phyloP scores from a whole-genome alignment of 257 asterid genomes.

The Solanum arcanum region DNA sequence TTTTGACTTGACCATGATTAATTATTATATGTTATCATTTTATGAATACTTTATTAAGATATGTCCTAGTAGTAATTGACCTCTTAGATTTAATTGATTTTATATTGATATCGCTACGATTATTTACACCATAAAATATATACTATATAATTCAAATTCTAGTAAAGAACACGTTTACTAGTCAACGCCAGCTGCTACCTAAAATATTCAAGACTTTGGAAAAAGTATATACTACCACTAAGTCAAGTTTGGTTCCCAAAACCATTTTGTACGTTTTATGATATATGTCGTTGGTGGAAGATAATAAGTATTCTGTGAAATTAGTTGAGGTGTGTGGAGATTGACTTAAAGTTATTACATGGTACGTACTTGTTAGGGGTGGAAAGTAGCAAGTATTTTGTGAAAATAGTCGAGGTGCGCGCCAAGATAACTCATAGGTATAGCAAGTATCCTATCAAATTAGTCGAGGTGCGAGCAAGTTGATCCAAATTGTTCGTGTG shows the following conservation, averaged over 20 bases:
- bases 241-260: neutral
- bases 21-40: neutral
- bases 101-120: neutral
- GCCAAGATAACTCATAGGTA: neutral
- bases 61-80: neutral
- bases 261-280: neutral
- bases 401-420: neutral
- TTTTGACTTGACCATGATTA: neutral
- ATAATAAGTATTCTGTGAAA: too few species aligned
- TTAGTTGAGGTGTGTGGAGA: neutral
- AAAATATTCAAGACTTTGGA: neutral
- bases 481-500: neutral
- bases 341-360: too few species aligned
- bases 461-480: rapidly evolving
- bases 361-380: neutral
- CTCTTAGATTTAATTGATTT: neutral
- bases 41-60: neutral
- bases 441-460: neutral
- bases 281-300: neutral
- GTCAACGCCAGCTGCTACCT: neutral
- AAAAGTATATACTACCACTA: neutral
- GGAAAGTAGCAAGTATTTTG: neutral
- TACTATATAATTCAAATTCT: too few species aligned
- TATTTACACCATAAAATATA: neutral
- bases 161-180: neutral